Evolutionary conservation across 225 moss, liverwort and hornwort genomes (phyloP).

Genomic region (Straminergon stramineum): DNA sequence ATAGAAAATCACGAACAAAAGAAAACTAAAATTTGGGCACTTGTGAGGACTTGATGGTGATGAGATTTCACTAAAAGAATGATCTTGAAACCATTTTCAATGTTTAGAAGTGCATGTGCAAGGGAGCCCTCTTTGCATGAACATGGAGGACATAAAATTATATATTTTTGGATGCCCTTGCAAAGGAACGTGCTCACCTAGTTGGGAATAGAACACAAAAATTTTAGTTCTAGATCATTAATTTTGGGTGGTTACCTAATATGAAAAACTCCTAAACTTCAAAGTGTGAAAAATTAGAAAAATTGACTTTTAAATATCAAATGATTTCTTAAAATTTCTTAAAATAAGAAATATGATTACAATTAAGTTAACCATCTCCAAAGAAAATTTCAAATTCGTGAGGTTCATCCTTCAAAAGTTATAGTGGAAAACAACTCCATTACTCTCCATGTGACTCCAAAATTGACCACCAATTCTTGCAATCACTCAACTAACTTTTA

Average conservation of each 20-base stretch:
- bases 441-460: too few relatives aligned
- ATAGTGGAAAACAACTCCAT: accelerated
- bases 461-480: too few relatives aligned
- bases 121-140: too few relatives aligned
- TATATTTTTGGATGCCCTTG: too few relatives aligned
- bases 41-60: not conserved
- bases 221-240: not conserved
- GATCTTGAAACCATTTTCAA: not conserved
- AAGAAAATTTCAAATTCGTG: not conserved
- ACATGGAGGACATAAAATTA: too few relatives aligned
- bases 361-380: not conserved
- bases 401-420: too few relatives aligned
- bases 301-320: not conserved
- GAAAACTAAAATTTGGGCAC: not conserved
- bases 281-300: not conserved
- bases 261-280: not conserved
- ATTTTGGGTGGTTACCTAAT: not conserved
- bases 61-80: not conserved
- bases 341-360: accelerated
- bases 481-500: too few relatives aligned
- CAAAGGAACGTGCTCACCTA: accelerated
- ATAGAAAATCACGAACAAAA: not conserved
- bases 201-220: not conserved
- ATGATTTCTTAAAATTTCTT: not conserved
- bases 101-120: not conserved